Conservation (phyloP, 495 filamentous ascomycete genomes). For the Massariosphaeria phaeospora region DNA sequence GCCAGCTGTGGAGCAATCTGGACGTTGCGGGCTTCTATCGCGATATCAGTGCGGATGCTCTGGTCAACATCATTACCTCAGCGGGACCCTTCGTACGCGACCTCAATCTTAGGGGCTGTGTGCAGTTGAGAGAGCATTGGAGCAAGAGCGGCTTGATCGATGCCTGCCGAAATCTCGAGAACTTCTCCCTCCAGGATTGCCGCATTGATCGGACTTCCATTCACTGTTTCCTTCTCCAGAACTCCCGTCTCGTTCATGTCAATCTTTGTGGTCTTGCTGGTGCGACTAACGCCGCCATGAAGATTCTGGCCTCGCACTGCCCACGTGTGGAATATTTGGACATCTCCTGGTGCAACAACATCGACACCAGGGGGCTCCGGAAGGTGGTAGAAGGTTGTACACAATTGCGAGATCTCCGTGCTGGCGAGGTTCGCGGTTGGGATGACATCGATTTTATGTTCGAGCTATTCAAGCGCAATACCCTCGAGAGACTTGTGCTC, state of each 20-base stretch:
- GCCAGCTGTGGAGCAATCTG: constrained; percentile 82
- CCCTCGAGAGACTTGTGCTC: constrained; percentile 71
- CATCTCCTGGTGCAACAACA: constrained; percentile 82
- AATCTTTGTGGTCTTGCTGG: constrained; percentile 77
- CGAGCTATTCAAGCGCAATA: constrained; percentile 72
- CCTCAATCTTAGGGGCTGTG: constrained; percentile 75
- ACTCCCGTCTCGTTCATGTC: constrained; percentile 69
- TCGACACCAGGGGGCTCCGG: constrained; percentile 76
- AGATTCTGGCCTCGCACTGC: constrained; percentile 79
- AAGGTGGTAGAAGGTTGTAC: constrained; percentile 67
- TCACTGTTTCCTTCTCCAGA: constrained; percentile 73
- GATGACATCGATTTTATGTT: constrained; percentile 62
- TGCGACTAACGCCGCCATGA: constrained; percentile 80
- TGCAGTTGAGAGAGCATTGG: constrained; percentile 75
- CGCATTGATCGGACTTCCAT: constrained; percentile 73
- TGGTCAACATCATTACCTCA: constrained; percentile 77
- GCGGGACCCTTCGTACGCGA: constrained; percentile 88
- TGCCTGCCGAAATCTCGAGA: constrained; percentile 78
- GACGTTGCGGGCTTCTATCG: constrained; percentile 84
- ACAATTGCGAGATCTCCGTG: constrained; percentile 71
- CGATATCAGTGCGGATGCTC: constrained; percentile 73
- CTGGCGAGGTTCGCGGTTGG: constrained; percentile 77
- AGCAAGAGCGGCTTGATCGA: constrained; percentile 67
- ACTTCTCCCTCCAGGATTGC: constrained; percentile 83
- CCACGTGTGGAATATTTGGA: constrained; percentile 76